phyloP scores from a whole-genome alignment of 2,329 filamentous ascomycete genomes.

The Lecanoromycetidae sp. region DNA sequence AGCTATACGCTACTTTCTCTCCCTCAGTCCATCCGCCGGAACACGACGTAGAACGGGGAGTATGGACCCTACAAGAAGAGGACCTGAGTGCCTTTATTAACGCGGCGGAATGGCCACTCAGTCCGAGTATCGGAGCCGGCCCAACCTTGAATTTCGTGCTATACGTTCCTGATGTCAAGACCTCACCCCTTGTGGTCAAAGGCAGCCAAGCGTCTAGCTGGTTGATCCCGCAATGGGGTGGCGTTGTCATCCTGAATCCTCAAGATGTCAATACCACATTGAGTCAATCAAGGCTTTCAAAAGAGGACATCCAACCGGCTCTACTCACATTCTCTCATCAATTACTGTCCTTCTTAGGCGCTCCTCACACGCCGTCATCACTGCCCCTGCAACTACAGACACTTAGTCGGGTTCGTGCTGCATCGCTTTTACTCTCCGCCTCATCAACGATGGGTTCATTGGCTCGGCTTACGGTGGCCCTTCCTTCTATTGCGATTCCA shows the following conservation, averaged over 20 bases:
- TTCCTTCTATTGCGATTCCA: constrained; percentile 86
- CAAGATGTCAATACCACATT: constrained; percentile 13
- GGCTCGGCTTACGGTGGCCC: constrained; percentile 67
- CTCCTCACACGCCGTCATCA: constrained; percentile 64
- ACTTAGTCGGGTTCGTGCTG: constrained; percentile 71
- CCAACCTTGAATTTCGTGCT: constrained; percentile 95
- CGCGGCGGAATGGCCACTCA: constrained; percentile 92
- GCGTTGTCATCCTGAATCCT: constrained; percentile 55
- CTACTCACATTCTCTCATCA: constrained; percentile 87
- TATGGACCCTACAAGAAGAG: constrained; percentile 64
- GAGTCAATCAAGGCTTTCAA: constrained; percentile 37
- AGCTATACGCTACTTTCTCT: constrained; percentile 68
- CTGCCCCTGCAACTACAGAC: constrained; percentile 76
- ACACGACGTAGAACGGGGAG: constrained; percentile 40
- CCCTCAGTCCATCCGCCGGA: constrained; percentile 48
- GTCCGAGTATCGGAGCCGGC: constrained; percentile 80
- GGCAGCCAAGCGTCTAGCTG: constrained; percentile 59
- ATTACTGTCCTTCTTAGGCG: constrained; percentile 73
- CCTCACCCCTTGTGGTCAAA: constrained; percentile 48
- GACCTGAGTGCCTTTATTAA: constrained; percentile 93
- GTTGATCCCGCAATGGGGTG: constrained; percentile 94
- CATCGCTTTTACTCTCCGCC: constrained; percentile 73
- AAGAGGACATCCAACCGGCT: constrained; percentile 59
- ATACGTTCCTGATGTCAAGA: constrained; percentile 63
- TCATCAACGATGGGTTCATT: constrained; percentile 91